Base-by-base conservation (phyloP, 2,329 filamentous ascomycete species). In the Ascochyta fabae region DNA sequence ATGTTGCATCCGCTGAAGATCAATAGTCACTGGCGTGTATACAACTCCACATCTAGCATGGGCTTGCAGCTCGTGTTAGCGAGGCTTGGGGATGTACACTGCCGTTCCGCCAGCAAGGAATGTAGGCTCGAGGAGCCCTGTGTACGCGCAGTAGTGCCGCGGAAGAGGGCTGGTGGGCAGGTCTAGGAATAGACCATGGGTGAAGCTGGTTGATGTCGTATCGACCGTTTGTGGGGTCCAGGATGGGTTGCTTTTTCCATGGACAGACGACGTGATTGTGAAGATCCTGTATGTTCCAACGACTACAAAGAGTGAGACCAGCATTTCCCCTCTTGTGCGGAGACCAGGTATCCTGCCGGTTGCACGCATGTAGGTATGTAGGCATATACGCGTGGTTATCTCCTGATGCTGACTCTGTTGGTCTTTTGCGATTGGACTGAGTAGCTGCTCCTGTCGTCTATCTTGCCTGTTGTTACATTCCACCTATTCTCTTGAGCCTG, bases 61-160 rank as follows among this genome's bases (percentile, higher is more conserved):
- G 53, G 42, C 38, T 47, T 56, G 48, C 53, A 56, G 53, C 53
- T 56, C 53, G 47, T 56, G 47, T 56, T 26, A 35, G 41, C 45
- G 39, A 55, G 38, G 29, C 34, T 31, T 45, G 41, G 53, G 46
- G 46, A 55, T 50, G 41, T 40, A 42, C 29, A 35, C n/a, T 51
- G 39, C 53, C 36, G 53, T 56, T 42, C 53, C 53, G 53, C 33
- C 4, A 16, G 24, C 53, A 51, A 43, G 53, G 53, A 46, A 29
- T 34, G 23, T 19, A 36, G 23, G 33, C 10, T 35, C 15, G 40
- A 55, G 36, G 42, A 48, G 38, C 24, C 29, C 34, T 34, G 47
- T 36, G n/a, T 51, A 51, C 47, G n/a, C 48, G 48, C 53, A 51
- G 53, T 48, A 51, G 47, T 26, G 42, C 22, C 33, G 47, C 42